Conservation (phyloP, 768 basidiomycete genomes). For the Suillus spraguei region DNA sequence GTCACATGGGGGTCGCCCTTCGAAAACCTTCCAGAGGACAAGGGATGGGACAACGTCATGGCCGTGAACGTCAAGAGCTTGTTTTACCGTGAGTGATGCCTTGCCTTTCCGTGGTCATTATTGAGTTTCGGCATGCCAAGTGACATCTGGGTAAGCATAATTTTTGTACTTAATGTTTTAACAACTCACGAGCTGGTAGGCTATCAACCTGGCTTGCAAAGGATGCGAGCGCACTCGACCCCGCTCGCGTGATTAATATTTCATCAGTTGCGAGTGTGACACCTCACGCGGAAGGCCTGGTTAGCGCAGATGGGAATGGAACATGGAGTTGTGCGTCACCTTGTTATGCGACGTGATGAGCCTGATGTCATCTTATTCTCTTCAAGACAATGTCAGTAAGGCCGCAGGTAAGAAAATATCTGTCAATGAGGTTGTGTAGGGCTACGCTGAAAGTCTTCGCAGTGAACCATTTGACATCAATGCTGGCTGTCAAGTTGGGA, state of each 20-base stretch:
- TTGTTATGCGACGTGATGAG: constrained; percentile 1
- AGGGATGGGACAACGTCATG: constrained; percentile 86
- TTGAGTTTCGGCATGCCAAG: constrained; percentile 27
- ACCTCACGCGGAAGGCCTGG: constrained; percentile 46
- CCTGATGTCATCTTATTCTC: constrained; percentile 6
- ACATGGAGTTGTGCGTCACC: constrained; percentile 75
- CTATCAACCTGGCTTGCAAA: constrained; percentile 60
- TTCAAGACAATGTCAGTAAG: constrained; percentile 76
- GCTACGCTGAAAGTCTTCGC: background rate
- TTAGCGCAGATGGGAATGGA: constrained; percentile 61
- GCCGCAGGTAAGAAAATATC: constrained; percentile 56
- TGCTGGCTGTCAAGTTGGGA: constrained; percentile 67
- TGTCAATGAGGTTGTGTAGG: background rate
- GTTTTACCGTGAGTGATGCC: constrained; percentile 65
- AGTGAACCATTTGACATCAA: constrained; percentile 81
- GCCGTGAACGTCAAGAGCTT: constrained; percentile 84
- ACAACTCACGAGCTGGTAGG: constrained; percentile 14
- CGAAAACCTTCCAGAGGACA: constrained; percentile 72
- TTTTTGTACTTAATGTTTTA: background rate
- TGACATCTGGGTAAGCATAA: constrained; percentile 44
- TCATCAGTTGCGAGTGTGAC: constrained; percentile 68
- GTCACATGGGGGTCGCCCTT: constrained; percentile 77
- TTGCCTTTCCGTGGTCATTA: constrained; percentile 7
- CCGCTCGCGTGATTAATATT: constrained; percentile 80
- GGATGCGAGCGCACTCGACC: constrained; percentile 61